phyloP scores from a whole-genome alignment of 1,139 yeast species.

The Hyphopichia buzzinii region DNA sequence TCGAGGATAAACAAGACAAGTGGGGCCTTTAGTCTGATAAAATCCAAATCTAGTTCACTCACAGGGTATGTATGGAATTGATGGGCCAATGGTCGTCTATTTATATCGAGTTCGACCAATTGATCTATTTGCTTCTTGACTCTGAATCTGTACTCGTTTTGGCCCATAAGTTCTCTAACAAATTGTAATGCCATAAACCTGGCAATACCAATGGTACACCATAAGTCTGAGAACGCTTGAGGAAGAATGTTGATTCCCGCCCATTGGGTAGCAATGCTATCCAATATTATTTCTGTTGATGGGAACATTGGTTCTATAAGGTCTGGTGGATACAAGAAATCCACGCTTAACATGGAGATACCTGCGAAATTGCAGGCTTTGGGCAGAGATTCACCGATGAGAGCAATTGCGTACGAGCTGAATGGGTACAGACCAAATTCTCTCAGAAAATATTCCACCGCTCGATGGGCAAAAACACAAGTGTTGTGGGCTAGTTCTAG shows the following conservation, averaged over 20 bases:
- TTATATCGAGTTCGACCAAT: slow-evolving; percentile 71
- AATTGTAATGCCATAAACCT: slow-evolving; percentile 80
- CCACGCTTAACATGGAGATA: slow-evolving; percentile 61
- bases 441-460: slow-evolving; percentile 78
- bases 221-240: slow-evolving; percentile 72
- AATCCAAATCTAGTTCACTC: slow-evolving; percentile 56
- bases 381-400: slow-evolving; percentile 59
- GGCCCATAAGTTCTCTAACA: slow-evolving; percentile 70
- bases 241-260: slow-evolving; percentile 92
- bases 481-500: slow-evolving; percentile 66
- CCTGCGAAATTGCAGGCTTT: slow-evolving; percentile 71
- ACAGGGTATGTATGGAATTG: slow-evolving; percentile 71
- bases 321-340: slow-evolving; percentile 70
- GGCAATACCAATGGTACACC: slow-evolving; percentile 89
- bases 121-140: slow-evolving; percentile 64
- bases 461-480: slow-evolving; percentile 70
- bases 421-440: slow-evolving; percentile 95
- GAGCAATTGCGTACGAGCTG: slow-evolving; percentile 73
- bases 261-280: slow-evolving; percentile 86
- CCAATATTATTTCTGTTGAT: slow-evolving; percentile 65
- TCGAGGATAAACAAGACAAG: slow-evolving; percentile 81
- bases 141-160: slow-evolving; percentile 73
- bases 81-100: slow-evolving; percentile 75
- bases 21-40: slow-evolving; percentile 78
- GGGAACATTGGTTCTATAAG: slow-evolving; percentile 77